These are phyloP conservation scores for Termitomyces sp. DNA, from an alignment of 768 basidiomycete genomes.

Conservation along the genomic window DNA sequence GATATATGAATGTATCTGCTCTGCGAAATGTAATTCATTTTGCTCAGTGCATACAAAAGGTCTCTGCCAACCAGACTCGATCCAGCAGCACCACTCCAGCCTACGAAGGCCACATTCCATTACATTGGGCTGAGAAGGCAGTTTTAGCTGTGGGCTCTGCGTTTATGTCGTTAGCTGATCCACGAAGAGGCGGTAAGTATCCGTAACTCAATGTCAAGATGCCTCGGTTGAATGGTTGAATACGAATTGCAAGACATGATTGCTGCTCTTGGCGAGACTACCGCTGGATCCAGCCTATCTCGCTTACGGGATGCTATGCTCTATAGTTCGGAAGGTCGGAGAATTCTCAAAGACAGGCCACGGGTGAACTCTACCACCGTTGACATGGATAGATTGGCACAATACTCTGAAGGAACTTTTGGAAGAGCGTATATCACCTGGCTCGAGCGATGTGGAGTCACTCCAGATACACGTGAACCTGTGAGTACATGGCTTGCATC, in stretches of 20 bases:
- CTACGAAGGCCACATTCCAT: constrained; percentile 78
- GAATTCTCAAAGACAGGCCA: constrained; percentile 80
- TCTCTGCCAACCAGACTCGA: constrained; percentile 3
- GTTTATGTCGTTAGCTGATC: constrained; percentile 74
- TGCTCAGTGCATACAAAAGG: neutral
- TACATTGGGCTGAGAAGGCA: constrained; percentile 78
- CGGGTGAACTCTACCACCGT: constrained; percentile 73
- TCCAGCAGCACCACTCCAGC: constrained; percentile 35
- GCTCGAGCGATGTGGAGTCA: constrained; percentile 83
- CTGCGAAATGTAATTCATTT: neutral
- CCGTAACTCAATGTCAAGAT: neutral
- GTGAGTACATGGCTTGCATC: constrained; percentile 33
- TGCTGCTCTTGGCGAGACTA: constrained; percentile 90
- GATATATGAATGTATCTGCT: neutral
- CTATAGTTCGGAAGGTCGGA: constrained; percentile 73
- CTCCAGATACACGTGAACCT: constrained; percentile 89
- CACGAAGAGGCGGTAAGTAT: constrained; percentile 74
- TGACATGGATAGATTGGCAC: constrained; percentile 60
- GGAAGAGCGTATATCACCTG: constrained; percentile 86
- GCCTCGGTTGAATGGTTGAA: neutral
- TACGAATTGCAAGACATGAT: constrained; percentile 70
- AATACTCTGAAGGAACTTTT: constrained; percentile 74
- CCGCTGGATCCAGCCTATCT: constrained; percentile 75
- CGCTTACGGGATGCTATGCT: constrained; percentile 75
- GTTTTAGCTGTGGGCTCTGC: constrained; percentile 86